Evolutionary conservation across 139 green algal genomes (phyloP).

Genomic region (Chlorella vulgaris): DNA sequence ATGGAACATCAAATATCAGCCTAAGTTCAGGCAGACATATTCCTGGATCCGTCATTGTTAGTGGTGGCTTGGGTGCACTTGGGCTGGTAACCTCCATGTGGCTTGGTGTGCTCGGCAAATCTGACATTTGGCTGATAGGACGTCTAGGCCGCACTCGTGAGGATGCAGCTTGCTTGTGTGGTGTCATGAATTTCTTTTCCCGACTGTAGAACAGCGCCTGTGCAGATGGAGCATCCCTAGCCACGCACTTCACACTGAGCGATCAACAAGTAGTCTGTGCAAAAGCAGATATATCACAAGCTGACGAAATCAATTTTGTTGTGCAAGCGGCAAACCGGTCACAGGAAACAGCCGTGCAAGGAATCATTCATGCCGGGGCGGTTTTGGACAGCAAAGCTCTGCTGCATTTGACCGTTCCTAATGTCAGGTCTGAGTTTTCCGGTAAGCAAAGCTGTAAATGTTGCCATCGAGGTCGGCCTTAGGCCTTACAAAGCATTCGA

Average conservation of each 20-base stretch:
- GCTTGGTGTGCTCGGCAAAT: slow-evolving; percentile 39
- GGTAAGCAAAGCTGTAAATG: not conserved
- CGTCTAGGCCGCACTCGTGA: slow-evolving; percentile 36
- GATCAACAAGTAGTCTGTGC: not conserved
- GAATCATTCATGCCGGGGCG: slow-evolving; percentile 44
- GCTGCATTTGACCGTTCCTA: slow-evolving; percentile 26
- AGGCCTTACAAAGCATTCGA: too few relatives aligned
- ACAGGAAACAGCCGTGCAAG: not conserved
- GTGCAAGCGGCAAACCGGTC: not conserved
- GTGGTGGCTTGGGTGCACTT: slow-evolving; percentile 52
- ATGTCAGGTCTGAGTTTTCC: slow-evolving; percentile 39
- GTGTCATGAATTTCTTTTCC: not conserved
- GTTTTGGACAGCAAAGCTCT: slow-evolving; percentile 51
- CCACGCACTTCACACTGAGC: not conserved
- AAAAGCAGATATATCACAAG: slow-evolving; percentile 28
- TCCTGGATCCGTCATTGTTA: slow-evolving; percentile 29
- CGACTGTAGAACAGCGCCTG: too few relatives aligned
- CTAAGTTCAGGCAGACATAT: not conserved
- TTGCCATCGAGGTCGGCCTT: too few relatives aligned
- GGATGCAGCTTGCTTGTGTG: not conserved
- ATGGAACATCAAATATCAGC: too few relatives aligned
- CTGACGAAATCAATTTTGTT: slow-evolving; percentile 18
- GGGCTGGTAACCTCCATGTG: slow-evolving; percentile 63
- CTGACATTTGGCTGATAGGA: slow-evolving; percentile 42
- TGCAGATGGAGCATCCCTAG: slow-evolving; percentile 7